These are phyloP conservation scores for Lunasporangiospora selenospora DNA, from an alignment of 192 early-diverging fungal genomes.

Conservation along the genomic window DNA sequence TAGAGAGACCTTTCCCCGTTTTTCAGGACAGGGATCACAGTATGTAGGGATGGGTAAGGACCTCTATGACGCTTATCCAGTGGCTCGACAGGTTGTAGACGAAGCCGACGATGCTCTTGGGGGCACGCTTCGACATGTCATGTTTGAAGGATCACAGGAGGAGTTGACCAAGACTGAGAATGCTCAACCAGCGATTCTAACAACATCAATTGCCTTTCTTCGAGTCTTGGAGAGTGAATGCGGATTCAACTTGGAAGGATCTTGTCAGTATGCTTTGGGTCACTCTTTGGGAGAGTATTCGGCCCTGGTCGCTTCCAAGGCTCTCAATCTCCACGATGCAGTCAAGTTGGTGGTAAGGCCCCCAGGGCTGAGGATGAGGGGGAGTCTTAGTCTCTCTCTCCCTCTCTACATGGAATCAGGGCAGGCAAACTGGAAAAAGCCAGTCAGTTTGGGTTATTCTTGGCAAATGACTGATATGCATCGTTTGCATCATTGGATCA, in stretches of 20 bases:
- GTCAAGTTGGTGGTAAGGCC: conserved; percentile 72
- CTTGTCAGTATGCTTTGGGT: conserved; percentile 79
- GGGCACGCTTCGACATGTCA: conserved; percentile 65
- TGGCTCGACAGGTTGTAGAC: conserved; percentile 80
- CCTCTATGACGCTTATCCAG: conserved; percentile 71
- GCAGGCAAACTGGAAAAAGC: no score
- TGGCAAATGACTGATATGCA: background rate
- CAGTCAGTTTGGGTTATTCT: no score
- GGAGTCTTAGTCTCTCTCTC: no score
- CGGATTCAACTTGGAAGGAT: conserved; percentile 68
- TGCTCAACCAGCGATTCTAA: conserved; percentile 89
- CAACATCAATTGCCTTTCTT: conserved; percentile 81
- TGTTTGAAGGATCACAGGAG: conserved; percentile 81
- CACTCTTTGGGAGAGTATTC: conserved; percentile 92
- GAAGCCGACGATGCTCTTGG: conserved; percentile 81
- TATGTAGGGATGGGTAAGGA: conserved; percentile 90
- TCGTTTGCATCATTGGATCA: background rate
- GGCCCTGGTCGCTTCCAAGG: conserved; percentile 66
- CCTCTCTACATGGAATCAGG: no score
- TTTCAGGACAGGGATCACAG: conserved; percentile 71
- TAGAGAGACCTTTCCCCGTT: no score
- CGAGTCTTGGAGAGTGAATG: conserved; percentile 79
- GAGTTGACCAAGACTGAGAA: conserved; percentile 64
- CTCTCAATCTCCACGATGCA: conserved; percentile 72
- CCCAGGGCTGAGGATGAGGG: no score